Evolutionary conservation across 345 rosid species (phyloP).

Genomic region (Eucalyptus camaldulensis): DNA sequence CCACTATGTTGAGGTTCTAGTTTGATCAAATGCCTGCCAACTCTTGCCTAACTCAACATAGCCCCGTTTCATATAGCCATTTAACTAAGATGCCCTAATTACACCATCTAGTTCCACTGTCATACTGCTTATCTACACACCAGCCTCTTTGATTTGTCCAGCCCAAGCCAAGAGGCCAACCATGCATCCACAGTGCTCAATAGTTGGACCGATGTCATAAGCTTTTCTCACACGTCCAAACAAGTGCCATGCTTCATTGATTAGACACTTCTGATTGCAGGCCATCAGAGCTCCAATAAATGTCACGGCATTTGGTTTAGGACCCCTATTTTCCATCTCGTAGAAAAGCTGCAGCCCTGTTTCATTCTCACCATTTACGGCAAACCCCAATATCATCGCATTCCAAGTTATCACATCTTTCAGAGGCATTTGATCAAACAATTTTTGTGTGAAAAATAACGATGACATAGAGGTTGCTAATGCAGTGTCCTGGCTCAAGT

Average conservation of each 20-base stretch:
- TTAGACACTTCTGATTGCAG: slow-evolving; percentile 5
- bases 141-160: slow-evolving; percentile 7
- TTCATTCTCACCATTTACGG: slow-evolving; percentile 4
- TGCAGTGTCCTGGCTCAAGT: slow-evolving; percentile 4
- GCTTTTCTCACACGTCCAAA: slow-evolving; percentile 14
- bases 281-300: slow-evolving; percentile 13
- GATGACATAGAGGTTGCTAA: slow-evolving; percentile 7
- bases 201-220: not conserved
- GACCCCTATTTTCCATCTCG: slow-evolving; percentile 13
- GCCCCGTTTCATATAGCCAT: slow-evolving; percentile 6
- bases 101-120: slow-evolving; percentile 10
- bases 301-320: slow-evolving; percentile 1
- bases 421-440: slow-evolving; percentile 1
- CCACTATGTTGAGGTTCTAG: not conserved
- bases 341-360: slow-evolving; percentile 1
- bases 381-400: slow-evolving; percentile 2
- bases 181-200: slow-evolving; percentile 25
- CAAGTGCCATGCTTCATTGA: slow-evolving; percentile 11
- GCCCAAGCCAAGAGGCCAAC: slow-evolving; percentile 20
- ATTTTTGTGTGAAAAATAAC: slow-evolving; percentile 1
- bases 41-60: not conserved
- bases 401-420: slow-evolving; percentile 19
- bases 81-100: slow-evolving; percentile 8
- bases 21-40: slow-evolving; percentile 4
- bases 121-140: slow-evolving; percentile 2